A percentile compares a stretch with the other conserved stretches of the same genome.
Conservation (phyloP, 768 basidiomycete species). For the Suillus luteus region DNA sequence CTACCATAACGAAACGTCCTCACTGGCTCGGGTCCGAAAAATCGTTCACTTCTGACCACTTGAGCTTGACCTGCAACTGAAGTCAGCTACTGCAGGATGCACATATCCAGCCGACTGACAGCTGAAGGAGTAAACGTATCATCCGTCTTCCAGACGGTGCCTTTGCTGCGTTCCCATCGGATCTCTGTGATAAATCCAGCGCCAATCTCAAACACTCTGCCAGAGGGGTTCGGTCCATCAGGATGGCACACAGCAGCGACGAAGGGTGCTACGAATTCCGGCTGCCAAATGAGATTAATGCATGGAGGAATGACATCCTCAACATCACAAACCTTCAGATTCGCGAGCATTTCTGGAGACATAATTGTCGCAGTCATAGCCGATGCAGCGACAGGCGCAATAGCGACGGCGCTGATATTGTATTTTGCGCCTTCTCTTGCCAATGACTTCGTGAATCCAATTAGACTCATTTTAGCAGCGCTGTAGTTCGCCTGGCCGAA, state of each 20-base stretch:
- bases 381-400: conserved; percentile 96
- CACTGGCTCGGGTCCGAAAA: conserved; percentile 73
- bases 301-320: neutral
- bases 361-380: conserved; percentile 95
- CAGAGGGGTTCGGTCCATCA: conserved; percentile 75
- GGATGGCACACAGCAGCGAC: conserved; percentile 88
- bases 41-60: conserved; percentile 81
- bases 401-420: conserved; percentile 80
- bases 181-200: conserved; percentile 92
- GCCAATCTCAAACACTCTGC: conserved; percentile 89
- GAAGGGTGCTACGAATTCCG: conserved; percentile 90
- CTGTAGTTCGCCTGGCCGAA: conserved; percentile 98
- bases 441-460: conserved; percentile 91
- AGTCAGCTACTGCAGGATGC: neutral
- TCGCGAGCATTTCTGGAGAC: conserved; percentile 92
- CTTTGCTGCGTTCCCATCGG: conserved; percentile 90
- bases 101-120: conserved; percentile 41
- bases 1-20: conserved; percentile 28
- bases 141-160: conserved; percentile 88
- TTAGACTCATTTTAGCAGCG: conserved; percentile 95
- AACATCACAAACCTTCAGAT: conserved; percentile 58
- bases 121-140: conserved; percentile 92
- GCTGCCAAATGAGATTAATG: conserved; percentile 38
- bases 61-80: conserved; percentile 65
- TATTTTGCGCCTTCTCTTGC: conserved; percentile 93